A percentile compares a stretch with the other conserved stretches of the same genome.
These are phyloP conservation scores for Phytophthora constricta DNA, from an alignment of 352 stramenopile species.

Conservation along the genomic window DNA sequence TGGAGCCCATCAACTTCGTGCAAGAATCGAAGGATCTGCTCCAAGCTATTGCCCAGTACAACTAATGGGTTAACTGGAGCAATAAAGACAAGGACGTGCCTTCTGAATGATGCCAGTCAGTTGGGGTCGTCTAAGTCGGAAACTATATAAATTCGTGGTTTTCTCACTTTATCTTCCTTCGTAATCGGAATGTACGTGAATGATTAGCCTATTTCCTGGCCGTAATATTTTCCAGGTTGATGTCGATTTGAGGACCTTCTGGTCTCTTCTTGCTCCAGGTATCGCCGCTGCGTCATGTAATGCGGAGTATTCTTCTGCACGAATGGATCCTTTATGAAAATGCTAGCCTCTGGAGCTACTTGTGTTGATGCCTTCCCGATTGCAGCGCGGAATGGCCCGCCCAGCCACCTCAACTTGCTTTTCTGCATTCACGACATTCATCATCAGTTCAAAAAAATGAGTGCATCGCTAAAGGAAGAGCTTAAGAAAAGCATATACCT, in stretches of 20 bases:
- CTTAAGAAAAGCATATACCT: constrained; percentile 38
- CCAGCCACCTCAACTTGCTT: constrained; percentile 76
- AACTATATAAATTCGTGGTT: constrained; percentile 40
- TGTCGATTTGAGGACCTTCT: constrained; percentile 7
- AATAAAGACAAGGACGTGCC: constrained; percentile 6
- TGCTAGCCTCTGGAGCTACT: constrained; percentile 44
- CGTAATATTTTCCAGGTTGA: neutral
- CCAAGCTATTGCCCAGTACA: constrained; percentile 91
- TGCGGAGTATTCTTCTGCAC: constrained; percentile 57
- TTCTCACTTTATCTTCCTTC: neutral
- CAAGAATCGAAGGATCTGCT: constrained; percentile 94
- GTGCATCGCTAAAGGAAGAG: neutral
- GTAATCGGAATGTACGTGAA: constrained; percentile 6
- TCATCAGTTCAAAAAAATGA: neutral
- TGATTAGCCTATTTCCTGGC: constrained; percentile 1
- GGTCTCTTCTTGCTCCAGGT: constrained; percentile 37
- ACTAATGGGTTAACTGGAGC: constrained; percentile 37
- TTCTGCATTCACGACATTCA: constrained; percentile 28
- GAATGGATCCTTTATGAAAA: constrained; percentile 66
- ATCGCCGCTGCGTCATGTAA: constrained; percentile 64
- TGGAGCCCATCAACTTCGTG: constrained; percentile 94
- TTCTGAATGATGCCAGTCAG: too few species aligned
- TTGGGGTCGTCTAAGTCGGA: too few species aligned
- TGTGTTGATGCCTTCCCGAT: constrained; percentile 76
- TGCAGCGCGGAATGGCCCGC: constrained; percentile 65